Percentiles rank a stretch among this genome's conserved stretches.
Conservation (phyloP, 2,329 filamentous ascomycete genomes). For the Stemphylium beticola region DNA sequence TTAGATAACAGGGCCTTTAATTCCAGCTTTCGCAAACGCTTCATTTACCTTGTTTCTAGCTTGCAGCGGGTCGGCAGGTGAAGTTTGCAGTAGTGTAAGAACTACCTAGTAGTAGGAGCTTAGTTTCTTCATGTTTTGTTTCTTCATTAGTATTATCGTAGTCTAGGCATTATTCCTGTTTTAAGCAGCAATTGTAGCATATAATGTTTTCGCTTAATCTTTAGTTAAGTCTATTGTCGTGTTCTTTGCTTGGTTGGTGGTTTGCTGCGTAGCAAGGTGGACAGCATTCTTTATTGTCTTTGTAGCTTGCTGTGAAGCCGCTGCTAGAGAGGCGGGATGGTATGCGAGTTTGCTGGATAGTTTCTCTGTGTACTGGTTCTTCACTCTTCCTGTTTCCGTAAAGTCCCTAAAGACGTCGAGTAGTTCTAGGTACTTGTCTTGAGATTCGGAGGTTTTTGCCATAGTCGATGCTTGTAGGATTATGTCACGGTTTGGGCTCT, state of each 20-base stretch:
- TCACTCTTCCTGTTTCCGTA: not conserved
- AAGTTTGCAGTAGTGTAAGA: not conserved
- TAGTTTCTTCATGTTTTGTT: not conserved
- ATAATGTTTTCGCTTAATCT: not conserved
- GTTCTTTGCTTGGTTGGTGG: not conserved
- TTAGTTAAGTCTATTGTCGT: not conserved
- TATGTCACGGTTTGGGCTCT: too few relatives aligned
- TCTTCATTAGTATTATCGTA: not conserved
- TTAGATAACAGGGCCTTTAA: not conserved
- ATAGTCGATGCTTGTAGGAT: not conserved
- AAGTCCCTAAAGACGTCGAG: not conserved
- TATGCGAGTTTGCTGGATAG: not conserved
- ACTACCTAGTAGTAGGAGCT: not conserved
- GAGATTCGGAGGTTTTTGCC: not conserved
- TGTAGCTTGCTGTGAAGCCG: not conserved
- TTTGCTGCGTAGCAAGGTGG: not conserved
- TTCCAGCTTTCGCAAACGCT: not conserved
- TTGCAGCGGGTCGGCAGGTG: not conserved
- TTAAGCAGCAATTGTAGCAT: not conserved
- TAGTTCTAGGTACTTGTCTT: not conserved
- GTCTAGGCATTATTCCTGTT: not conserved
- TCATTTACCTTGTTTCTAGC: not conserved
- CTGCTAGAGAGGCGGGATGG: not conserved
- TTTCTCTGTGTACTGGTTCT: not conserved
- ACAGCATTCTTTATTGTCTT: not conserved